Evolutionary conservation across 352 stramenopile species (phyloP).

Genomic region (Globisporangium nodosum): DNA sequence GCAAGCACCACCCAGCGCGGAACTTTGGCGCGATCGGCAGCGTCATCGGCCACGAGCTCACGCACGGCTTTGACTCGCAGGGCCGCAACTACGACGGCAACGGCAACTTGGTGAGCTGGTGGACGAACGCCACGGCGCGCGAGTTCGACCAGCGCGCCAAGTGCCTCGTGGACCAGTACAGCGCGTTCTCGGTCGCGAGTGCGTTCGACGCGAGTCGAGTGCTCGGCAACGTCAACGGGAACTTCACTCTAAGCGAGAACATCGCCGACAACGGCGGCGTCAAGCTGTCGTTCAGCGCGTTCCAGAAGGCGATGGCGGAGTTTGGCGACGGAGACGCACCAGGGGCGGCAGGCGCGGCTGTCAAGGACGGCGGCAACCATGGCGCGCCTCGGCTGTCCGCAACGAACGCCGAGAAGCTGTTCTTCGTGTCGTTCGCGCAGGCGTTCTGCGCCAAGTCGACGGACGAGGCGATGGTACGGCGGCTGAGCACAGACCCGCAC

Average conservation of each 20-base stretch:
- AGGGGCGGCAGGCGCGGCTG: not conserved
- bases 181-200: slow-evolving; percentile 36
- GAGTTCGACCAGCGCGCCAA: slow-evolving; percentile 61
- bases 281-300: slow-evolving; percentile 62
- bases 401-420: slow-evolving; percentile 41
- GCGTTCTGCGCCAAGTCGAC: slow-evolving; percentile 59
- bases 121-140: slow-evolving; percentile 75
- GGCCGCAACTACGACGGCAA: slow-evolving; percentile 85
- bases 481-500: slow-evolving; percentile 55
- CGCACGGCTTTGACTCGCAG: slow-evolving; percentile 93
- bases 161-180: slow-evolving; percentile 70
- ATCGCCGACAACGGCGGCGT: slow-evolving; percentile 83
- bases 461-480: slow-evolving; percentile 46
- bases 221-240: slow-evolving; percentile 68
- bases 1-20: slow-evolving; percentile 69
- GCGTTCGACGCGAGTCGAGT: slow-evolving; percentile 28
- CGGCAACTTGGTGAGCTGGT: slow-evolving; percentile 93
- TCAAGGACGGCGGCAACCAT: slow-evolving; percentile 6
- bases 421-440: slow-evolving; percentile 79
- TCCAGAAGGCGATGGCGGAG: slow-evolving; percentile 15
- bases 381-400: slow-evolving; percentile 15
- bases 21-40: slow-evolving; percentile 93
- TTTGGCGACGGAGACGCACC: not conserved
- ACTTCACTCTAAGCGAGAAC: slow-evolving; percentile 77
- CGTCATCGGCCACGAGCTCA: slow-evolving; percentile 95